Percentiles rank a stretch among this genome's conserved stretches.
phyloP scores from a whole-genome alignment of 1,284 basidiomycete genomes.

The Ustilago cynodontis region DNA sequence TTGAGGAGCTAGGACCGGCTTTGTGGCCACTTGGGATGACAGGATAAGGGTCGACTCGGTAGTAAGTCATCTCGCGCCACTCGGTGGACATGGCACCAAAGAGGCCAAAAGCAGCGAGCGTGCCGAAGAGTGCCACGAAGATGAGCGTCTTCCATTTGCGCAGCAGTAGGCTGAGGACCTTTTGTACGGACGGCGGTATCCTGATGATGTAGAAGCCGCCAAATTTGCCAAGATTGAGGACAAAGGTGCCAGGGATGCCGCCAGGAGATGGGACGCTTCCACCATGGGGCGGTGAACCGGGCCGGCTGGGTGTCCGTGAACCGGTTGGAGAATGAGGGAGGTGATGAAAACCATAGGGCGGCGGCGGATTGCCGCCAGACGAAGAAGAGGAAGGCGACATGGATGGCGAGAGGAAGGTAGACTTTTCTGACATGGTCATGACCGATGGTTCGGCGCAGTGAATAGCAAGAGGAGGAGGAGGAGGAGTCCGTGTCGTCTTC shows the following conservation, averaged over 20 bases:
- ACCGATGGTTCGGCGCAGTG: constrained; percentile 7
- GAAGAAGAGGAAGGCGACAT: constrained; percentile 60
- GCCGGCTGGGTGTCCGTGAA: constrained; percentile 55
- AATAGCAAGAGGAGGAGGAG: background rate
- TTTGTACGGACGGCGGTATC: constrained; percentile 53
- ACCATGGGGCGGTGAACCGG: constrained; percentile 60
- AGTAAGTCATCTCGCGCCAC: constrained; percentile 69
- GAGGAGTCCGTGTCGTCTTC: background rate
- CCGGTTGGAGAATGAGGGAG: constrained; percentile 59
- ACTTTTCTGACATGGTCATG: constrained; percentile 55
- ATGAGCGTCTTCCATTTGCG: constrained; percentile 67
- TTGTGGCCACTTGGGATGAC: constrained; percentile 51
- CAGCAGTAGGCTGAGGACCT: constrained; percentile 52
- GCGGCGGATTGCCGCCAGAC: constrained; percentile 59
- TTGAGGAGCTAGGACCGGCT: constrained; percentile 20
- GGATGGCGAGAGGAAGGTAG: constrained; percentile 53
- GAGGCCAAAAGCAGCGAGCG: constrained; percentile 58
- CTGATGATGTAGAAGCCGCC: constrained; percentile 63
- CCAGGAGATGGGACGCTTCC: constrained; percentile 56
- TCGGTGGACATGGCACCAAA: constrained; percentile 68
- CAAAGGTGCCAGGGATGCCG: constrained; percentile 57
- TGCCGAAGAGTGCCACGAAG: constrained; percentile 58
- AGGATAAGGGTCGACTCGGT: constrained; percentile 66
- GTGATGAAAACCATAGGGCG: constrained; percentile 64
- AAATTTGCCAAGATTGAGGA: constrained; percentile 60